Conservation (phyloP, 176 grass and related monocot species). For the barley (Hordeum vulgare) region MorexV3_pseudomolecules_assembly NC_058521.1:43042796-43043295, state of each 20-base stretch:
- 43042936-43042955: neutral
- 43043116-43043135: neutral
- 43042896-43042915: neutral
- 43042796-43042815: neutral
- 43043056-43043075: neutral
- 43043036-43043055: neutral
- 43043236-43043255: neutral
- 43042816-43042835: neutral
- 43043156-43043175: neutral
- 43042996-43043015: too few relatives aligned
- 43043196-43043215: neutral
- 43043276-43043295: conserved; percentile 7
- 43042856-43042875: neutral
- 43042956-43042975: neutral
- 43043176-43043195: neutral
- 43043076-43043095: neutral
- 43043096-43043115: neutral
- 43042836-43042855: neutral
- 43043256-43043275: neutral
- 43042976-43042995: neutral
- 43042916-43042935: neutral
- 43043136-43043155: neutral
- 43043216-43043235: conserved; percentile 1
- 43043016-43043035: neutral
- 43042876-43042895: neutral